Percentiles rank a stretch among this genome's conserved stretches.
Evolutionary conservation across 2,329 filamentous ascomycete genomes (phyloP).

Genomic region (Epichloe hybrida): DNA sequence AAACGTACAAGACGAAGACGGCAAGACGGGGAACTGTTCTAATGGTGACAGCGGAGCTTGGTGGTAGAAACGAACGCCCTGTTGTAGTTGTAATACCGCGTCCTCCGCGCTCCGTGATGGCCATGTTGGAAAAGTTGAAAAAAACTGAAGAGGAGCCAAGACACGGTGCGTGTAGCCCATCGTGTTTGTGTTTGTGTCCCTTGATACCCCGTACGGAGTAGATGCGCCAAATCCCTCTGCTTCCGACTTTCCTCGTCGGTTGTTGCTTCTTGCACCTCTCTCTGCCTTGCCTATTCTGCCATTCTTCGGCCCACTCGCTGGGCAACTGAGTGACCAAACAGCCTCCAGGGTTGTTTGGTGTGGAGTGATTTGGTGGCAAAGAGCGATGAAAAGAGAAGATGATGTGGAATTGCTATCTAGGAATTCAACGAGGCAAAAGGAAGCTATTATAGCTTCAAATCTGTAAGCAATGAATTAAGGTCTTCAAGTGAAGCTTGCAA

Average conservation of each 20-base stretch:
- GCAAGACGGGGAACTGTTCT: neutral
- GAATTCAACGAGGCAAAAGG: too few relatives aligned
- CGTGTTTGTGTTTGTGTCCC: neutral
- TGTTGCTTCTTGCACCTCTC: too few relatives aligned
- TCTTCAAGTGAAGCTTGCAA: too few relatives aligned
- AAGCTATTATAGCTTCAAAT: too few relatives aligned
- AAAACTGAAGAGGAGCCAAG: too few relatives aligned
- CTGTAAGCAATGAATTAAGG: too few relatives aligned
- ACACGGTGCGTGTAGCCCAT: too few relatives aligned
- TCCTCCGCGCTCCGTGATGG: neutral
- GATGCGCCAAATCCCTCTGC: neutral
- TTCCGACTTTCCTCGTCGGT: neutral
- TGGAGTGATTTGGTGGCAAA: too few relatives aligned
- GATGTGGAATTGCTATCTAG: too few relatives aligned
- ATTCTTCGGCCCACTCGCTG: neutral
- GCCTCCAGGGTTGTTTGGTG: neutral
- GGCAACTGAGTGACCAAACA: neutral
- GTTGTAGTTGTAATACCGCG: neutral
- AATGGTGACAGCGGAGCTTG: constrained; percentile 3
- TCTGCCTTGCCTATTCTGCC: too few relatives aligned
- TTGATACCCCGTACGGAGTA: neutral
- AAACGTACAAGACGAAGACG: neutral
- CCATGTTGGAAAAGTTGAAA: neutral
- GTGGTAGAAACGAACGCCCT: neutral
- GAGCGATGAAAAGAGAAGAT: too few relatives aligned